These are phyloP conservation scores for Aspergillus pseudonomiae DNA, from an alignment of 2,329 filamentous ascomycete genomes.

Conservation along the genomic window DNA sequence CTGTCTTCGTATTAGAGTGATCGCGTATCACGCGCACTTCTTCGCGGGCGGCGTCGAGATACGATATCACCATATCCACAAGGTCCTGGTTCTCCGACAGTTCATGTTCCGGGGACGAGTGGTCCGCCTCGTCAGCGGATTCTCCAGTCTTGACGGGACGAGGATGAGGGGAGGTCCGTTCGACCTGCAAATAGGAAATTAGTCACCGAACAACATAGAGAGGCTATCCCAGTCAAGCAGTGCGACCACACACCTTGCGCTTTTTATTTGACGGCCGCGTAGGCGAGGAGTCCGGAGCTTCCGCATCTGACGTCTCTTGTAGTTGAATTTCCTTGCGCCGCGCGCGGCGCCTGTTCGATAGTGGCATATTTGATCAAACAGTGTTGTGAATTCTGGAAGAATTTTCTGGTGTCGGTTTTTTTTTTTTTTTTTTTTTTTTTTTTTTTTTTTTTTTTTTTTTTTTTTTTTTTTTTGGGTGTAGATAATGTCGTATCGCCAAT, in stretches of 20 bases:
- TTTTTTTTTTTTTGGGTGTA: neutral
- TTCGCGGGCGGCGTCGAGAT: slow-evolving; percentile 47
- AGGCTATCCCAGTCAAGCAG: neutral
- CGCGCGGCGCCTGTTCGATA: slow-evolving; percentile 48
- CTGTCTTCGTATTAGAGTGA: slow-evolving; percentile 49
- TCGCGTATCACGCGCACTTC: slow-evolving; percentile 48
- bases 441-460: neutral
- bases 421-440: too few relatives aligned
- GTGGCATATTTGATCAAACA: slow-evolving; percentile 38
- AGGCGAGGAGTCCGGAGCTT: slow-evolving; percentile 52
- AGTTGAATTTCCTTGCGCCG: slow-evolving; percentile 50
- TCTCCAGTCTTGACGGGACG: slow-evolving; percentile 40
- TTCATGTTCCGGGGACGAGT: slow-evolving; percentile 47
- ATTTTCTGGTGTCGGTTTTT: neutral
- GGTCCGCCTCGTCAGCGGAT: slow-evolving; percentile 45
- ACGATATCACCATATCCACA: slow-evolving; percentile 52
- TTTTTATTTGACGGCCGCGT: slow-evolving; percentile 51
- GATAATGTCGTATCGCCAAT: neutral
- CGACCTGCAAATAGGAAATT: slow-evolving; percentile 31
- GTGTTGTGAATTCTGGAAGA: neutral
- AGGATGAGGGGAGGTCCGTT: slow-evolving; percentile 36
- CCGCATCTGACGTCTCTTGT: slow-evolving; percentile 49
- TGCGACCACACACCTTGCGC: slow-evolving; percentile 45
- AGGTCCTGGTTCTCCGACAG: slow-evolving; percentile 47
- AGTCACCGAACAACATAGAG: neutral